Evolutionary conservation across 768 basidiomycete genomes (phyloP).

Genomic region (Naematelia encephala): DNA sequence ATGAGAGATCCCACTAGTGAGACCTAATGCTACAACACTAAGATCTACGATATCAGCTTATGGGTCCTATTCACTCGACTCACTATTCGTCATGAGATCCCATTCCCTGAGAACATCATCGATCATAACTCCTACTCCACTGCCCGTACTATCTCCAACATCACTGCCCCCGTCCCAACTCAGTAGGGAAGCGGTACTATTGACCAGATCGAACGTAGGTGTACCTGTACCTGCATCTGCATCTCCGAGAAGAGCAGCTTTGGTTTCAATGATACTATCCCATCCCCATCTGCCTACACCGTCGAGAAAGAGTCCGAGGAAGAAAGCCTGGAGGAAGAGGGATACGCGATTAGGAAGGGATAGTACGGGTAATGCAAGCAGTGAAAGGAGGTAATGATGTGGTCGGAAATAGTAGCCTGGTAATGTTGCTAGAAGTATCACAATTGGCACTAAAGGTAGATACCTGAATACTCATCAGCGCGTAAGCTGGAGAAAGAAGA

Average conservation of each 20-base stretch:
- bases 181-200: too few relatives aligned
- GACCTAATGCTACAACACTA: too few relatives aligned
- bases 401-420: slow-evolving; percentile 31
- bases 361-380: slow-evolving; percentile 35
- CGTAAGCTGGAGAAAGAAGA: not conserved
- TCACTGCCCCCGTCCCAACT: slow-evolving; percentile 8
- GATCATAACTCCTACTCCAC: too few relatives aligned
- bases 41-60: too few relatives aligned
- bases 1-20: too few relatives aligned
- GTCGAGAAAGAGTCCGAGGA: slow-evolving; percentile 40
- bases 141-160: too few relatives aligned
- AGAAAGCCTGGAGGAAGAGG: slow-evolving; percentile 33
- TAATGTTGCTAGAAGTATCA: slow-evolving; percentile 33
- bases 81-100: too few relatives aligned
- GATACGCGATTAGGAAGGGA: slow-evolving; percentile 34
- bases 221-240: too few relatives aligned
- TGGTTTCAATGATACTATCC: slow-evolving; percentile 34
- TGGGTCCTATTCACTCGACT: too few relatives aligned
- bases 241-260: too few relatives aligned
- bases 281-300: slow-evolving; percentile 44
- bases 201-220: too few relatives aligned
- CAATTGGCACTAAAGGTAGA: slow-evolving; percentile 25
- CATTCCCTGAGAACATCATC: too few relatives aligned
- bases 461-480: slow-evolving; percentile 18
- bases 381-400: slow-evolving; percentile 38